Percentiles rank a stretch among this genome's conserved stretches.
phyloP scores from a whole-genome alignment of 192 early-diverging fungal genomes.

The Backusella australiensis region DNA sequence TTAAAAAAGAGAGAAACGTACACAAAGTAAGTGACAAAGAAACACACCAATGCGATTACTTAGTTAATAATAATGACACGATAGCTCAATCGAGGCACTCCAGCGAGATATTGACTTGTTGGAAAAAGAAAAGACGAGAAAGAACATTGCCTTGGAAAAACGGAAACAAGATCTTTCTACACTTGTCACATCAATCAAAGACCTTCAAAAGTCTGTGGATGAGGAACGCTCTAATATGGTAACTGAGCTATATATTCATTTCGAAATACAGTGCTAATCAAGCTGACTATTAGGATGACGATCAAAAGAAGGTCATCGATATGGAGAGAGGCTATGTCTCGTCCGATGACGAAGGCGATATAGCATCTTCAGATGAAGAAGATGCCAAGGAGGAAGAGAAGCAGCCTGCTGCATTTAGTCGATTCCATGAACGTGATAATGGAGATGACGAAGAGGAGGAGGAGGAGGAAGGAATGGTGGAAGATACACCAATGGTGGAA shows the following conservation, averaged over 20 bases:
- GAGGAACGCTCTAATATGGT: constrained; percentile 28
- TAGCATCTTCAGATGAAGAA: constrained; percentile 1
- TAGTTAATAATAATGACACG: not conserved
- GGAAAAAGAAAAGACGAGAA: constrained; percentile 27
- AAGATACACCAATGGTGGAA: constrained; percentile 3
- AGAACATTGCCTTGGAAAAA: constrained; percentile 11
- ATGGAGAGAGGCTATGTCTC: constrained; percentile 30
- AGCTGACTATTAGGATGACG: constrained; percentile 18
- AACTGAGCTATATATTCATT: not conserved
- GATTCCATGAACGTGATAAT: constrained; percentile 33
- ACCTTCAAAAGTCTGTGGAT: constrained; percentile 28
- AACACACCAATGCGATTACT: too few species aligned
- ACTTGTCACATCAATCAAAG: constrained; percentile 22
- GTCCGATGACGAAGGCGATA: constrained; percentile 25
- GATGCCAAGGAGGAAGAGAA: constrained; percentile 10
- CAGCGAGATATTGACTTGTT: constrained; percentile 33
- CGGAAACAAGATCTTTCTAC: constrained; percentile 28
- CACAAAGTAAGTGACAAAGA: constrained; percentile 23
- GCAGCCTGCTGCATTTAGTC: constrained; percentile 1
- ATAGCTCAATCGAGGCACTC: constrained; percentile 29
- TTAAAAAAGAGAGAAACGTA: constrained; percentile 29
- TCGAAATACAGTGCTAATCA: not conserved
- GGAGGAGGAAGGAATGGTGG: constrained; percentile 31
- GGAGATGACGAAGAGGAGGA: constrained; percentile 31
- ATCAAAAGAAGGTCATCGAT: constrained; percentile 24